phyloP scores from a whole-genome alignment of 306 rosid genomes.

The barrel medic (Medicago truncatula) region MtrunA17r5.0-ANR NC_053045.1:2926501-2927000 shows the following conservation, averaged over 20 bases:
- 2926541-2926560: conserved; percentile 88
- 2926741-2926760: conserved; percentile 19
- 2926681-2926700: conserved; percentile 4
- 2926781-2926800: not conserved
- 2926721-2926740: not conserved
- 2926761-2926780: conserved; percentile 15
- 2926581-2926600: conserved; percentile 88
- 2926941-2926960: not conserved
- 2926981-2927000: conserved; percentile 27
- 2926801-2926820: not conserved
- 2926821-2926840: not conserved
- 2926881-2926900: not conserved
- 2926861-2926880: not conserved
- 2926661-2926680: conserved; percentile 54
- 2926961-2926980: conserved; percentile 18
- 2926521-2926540: conserved; percentile 88
- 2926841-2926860: not conserved
- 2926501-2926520: conserved; percentile 90
- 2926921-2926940: not conserved
- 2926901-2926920: not conserved
- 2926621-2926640: conserved; percentile 79
- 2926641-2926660: conserved; percentile 71
- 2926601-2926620: conserved; percentile 94
- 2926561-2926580: conserved; percentile 94
- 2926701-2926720: not conserved